Base-by-base conservation (phyloP, 2,329 filamentous ascomycete species). In the Escovopsis weberi region DNA sequence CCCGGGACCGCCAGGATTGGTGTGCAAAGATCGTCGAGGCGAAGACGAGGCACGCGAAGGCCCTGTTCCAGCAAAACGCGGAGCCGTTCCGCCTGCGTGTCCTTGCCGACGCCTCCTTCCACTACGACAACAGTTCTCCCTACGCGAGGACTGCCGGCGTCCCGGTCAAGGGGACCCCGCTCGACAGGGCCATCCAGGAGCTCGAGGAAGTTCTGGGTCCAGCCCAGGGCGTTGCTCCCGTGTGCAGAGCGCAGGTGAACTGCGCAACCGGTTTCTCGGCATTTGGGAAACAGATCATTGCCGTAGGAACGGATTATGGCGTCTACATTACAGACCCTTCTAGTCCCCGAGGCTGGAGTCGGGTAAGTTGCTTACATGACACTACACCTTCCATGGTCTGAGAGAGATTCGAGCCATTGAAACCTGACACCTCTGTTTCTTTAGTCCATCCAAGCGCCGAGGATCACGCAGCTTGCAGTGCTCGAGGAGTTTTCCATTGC, bases 401-500 rank as follows among this genome's bases (percentile, higher is more conserved):
- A 23, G 12, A 23, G 12, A 23, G 23, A 23, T 6, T 23, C 6
- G 23, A 23, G 23, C 23, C 23, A 2, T 23, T 23, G 23, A 6
- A 23, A 23, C 6, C 38, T 40, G 33, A 40, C 26, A 7, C 18
- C 15, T 9, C 3, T 32, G 15, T 33, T 32, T 12, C 33, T 33
- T 9, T 54, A 93, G 83, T 79, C 84, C 7, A 86, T 95, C 23
- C 76, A 80, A 57, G 77, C 79, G 50, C 67, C 67, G 38, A 78
- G 79, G 44, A 88, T 98, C 12, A 93, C 89, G 2, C 91, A 98
- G 58, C 84, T 98, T 39, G 82, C 91, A 0, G 85, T 98, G 0
- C 75, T 98, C 6, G 93, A 98, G 57, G 91, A 96, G 50, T 96
- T 96, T 59, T 91, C 86, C 37, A 70, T 96, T 12, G 91, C 94